Evolutionary conservation across 345 rosid genomes (phyloP).

Genomic region (Hibiscus mutabilis): DNA sequence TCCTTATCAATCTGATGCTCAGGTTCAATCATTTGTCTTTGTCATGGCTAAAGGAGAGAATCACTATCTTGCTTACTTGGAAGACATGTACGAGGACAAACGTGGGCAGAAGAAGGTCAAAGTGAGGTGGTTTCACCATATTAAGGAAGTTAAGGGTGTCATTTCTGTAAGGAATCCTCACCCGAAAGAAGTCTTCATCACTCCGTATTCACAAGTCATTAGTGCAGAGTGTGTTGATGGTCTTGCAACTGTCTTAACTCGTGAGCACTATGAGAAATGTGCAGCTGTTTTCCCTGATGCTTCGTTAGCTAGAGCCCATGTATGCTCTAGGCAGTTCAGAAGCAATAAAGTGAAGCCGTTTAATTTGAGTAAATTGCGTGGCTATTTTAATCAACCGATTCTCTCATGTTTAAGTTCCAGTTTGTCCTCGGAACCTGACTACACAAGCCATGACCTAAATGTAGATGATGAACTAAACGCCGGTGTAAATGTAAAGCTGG

Average conservation of each 20-base stretch:
- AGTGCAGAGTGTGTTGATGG: constrained; percentile 96
- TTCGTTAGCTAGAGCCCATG: constrained; percentile 49
- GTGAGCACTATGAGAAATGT: constrained; percentile 70
- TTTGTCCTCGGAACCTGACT: constrained; percentile 32
- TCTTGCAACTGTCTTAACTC: constrained; percentile 72
- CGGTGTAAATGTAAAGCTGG: constrained; percentile 44
- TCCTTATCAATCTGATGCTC: constrained; percentile 8
- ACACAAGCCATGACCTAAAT: constrained; percentile 30
- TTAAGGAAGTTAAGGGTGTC: constrained; percentile 77
- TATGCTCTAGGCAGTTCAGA: constrained; percentile 82
- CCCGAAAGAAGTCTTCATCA: constrained; percentile 92
- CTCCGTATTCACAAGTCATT: constrained; percentile 82
- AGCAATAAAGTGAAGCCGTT: constrained; percentile 71
- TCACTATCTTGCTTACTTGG: constrained; percentile 79
- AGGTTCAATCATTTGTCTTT: constrained; percentile 89
- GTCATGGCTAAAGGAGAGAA: constrained; percentile 80
- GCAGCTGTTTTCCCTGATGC: constrained; percentile 54
- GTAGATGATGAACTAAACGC: constrained; percentile 53
- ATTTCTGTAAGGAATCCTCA: constrained; percentile 62
- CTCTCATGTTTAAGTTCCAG: constrained; percentile 56
- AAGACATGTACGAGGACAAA: constrained; percentile 97
- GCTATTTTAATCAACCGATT: constrained; percentile 74
- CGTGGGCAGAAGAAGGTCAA: constrained; percentile 85
- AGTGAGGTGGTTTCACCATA: constrained; percentile 95
- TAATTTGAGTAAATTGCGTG: constrained; percentile 75